A percentile compares a stretch with the other conserved stretches of the same genome.
Evolutionary conservation across 345 rosid genomes (phyloP).

Genomic region (Salix viminalis): DNA sequence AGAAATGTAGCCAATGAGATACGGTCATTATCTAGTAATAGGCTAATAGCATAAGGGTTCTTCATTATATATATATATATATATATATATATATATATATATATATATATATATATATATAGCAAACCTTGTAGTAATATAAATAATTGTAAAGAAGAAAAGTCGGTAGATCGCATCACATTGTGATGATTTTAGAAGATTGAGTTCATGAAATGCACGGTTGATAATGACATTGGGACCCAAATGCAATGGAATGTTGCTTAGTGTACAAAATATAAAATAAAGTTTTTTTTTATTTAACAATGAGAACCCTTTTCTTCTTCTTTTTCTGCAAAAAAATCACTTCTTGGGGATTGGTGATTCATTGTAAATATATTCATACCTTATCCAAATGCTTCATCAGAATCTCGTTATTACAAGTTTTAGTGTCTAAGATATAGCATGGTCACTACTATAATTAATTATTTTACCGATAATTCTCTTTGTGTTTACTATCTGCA

Average conservation of each 20-base stretch:
- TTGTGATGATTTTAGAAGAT: conserved; percentile 55
- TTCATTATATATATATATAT: neutral
- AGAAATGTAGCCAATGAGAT: conserved; percentile 5
- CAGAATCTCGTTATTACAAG: neutral
- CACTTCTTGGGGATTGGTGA: neutral
- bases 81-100: too few species aligned
- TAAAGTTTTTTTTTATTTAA: too few species aligned
- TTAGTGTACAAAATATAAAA: neutral
- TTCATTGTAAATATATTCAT: neutral
- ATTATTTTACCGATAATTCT: too few species aligned
- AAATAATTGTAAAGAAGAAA: conserved; percentile 6
- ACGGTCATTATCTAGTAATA: neutral
- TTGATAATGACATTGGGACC: conserved; percentile 19
- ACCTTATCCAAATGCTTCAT: neutral
- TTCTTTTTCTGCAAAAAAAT: too few species aligned
- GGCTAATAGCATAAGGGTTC: neutral
- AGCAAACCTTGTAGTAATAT: neutral
- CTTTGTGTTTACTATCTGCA: too few species aligned
- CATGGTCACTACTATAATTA: too few species aligned
- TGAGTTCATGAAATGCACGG: conserved; percentile 34
- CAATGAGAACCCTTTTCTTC: neutral
- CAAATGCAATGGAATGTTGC: conserved; percentile 3
- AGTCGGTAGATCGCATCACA: conserved; percentile 73
- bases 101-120: neutral
- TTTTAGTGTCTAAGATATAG: neutral